Conservation (phyloP, 495 filamentous ascomycete species). For the Penicillium parvum region DNA sequence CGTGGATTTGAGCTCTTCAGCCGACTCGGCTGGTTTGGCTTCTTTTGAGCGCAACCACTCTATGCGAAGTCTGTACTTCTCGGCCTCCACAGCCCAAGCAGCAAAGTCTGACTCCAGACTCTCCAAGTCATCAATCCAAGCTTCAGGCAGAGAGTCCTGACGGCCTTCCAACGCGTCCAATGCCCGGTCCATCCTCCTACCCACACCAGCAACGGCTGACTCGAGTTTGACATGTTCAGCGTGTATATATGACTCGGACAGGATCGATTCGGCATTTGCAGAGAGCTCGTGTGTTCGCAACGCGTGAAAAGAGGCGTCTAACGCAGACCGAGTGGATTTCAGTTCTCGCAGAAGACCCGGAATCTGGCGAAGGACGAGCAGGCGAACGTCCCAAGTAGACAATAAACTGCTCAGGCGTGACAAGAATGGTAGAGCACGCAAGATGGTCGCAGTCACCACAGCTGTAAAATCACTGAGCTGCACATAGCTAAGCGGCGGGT, state of each 20-base stretch:
- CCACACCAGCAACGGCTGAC: constrained; percentile 64
- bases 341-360: constrained; percentile 66
- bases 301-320: constrained; percentile 59
- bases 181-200: constrained; percentile 71
- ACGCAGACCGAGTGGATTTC: constrained; percentile 54
- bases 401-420: constrained; percentile 65
- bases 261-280: constrained; percentile 13
- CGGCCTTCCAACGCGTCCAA: constrained; percentile 80
- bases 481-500: constrained; percentile 50
- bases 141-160: constrained; percentile 76
- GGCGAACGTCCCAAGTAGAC: constrained; percentile 68
- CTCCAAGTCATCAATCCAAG: constrained; percentile 85
- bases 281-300: constrained; percentile 38
- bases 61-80: constrained; percentile 40
- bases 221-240: constrained; percentile 60
- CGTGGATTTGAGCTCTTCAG: background rate
- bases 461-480: constrained; percentile 81
- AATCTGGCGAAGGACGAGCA: constrained; percentile 67
- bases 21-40: constrained; percentile 4
- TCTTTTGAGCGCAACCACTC: constrained; percentile 34
- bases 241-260: constrained; percentile 52
- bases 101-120: constrained; percentile 73
- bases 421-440: constrained; percentile 82
- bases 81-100: constrained; percentile 63
- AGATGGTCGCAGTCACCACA: constrained; percentile 78